Evolutionary conservation across 2,329 filamentous ascomycete genomes (phyloP), one percentile per base, ranked within the genome.

Genomic region (Penicillium fuscoglaucum): DNA sequence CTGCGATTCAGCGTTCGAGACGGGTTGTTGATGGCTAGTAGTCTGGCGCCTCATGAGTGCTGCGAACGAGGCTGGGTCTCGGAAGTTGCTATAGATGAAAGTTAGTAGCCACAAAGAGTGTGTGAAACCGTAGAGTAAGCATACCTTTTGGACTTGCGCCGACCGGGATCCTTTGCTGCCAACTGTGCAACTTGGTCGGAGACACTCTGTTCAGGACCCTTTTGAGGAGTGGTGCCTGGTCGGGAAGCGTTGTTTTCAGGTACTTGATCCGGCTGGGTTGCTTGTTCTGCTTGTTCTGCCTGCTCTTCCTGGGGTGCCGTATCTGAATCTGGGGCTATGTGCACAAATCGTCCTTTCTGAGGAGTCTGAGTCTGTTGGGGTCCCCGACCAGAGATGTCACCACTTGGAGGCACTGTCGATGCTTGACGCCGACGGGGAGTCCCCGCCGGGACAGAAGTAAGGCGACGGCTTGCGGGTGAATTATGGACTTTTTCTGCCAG

Each of bases 141-240:
- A 21, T 57, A 57, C 55, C 29, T 39, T n/a, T 40, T 48, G n/a
- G 50, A 54, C 28, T 48, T 54, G n/a, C 55, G 55, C 15, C 55
- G 43, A 17, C 35, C 6, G 0, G 49, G 49, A 17, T 53, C 43
- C 9, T 45, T 57, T 26, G 24, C 21, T 19, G 8, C 28, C 19
- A 24, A 6, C 13, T 35, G 41, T 31, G 5, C 12, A 31, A 12
- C 13, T 41, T 41, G 17, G 8, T 21, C 19, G 28, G n/a, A 17
- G 21, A 26, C 21, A n/a, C 6, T 15, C 37, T 8, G 43, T 19
- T 7, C 13, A 15, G 35, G n/a, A 6, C 6, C 13, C 1, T 31
- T 52, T 33, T 31, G 24, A 28, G 47, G 19, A 9, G 33, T 13
- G 33, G 6, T 17, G 3, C 21, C 5, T 10, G 28, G 2, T 2